These are phyloP conservation scores for Onygenales sp. DNA, from an alignment of 2,329 filamentous ascomycete genomes.

Conservation along the genomic window DNA sequence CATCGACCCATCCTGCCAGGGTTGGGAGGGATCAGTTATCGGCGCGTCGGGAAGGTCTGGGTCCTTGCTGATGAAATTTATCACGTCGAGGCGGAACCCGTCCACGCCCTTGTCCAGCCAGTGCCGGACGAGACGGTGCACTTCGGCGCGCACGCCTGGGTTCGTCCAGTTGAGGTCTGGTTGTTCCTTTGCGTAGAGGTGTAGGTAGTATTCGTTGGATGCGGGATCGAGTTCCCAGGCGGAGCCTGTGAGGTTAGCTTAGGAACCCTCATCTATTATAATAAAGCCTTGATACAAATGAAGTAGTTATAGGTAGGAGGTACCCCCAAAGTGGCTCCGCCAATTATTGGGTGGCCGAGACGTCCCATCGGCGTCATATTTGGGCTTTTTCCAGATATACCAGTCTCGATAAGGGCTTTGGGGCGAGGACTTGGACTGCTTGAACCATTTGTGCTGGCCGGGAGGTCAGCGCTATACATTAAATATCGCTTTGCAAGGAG, in stretches of 20 bases:
- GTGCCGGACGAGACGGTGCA: constrained; percentile 66
- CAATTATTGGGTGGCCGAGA: constrained; percentile 53
- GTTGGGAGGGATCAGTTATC: constrained; percentile 18
- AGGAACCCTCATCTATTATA: constrained; percentile 47
- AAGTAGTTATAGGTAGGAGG: constrained; percentile 17
- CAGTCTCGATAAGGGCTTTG: constrained; percentile 49
- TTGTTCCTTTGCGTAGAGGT: constrained; percentile 65
- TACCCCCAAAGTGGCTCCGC: constrained; percentile 29
- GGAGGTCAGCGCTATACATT: constrained; percentile 1
- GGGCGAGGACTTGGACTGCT: constrained; percentile 48
- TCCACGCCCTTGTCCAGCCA: constrained; percentile 68
- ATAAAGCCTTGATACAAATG: constrained; percentile 41
- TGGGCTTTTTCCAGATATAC: constrained; percentile 57
- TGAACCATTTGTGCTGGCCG: constrained; percentile 55
- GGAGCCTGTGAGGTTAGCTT: constrained; percentile 18
- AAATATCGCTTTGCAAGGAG: not conserved
- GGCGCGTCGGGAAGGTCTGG: constrained; percentile 42
- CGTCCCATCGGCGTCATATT: constrained; percentile 44
- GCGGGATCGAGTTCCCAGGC: constrained; percentile 55
- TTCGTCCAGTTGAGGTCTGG: constrained; percentile 85
- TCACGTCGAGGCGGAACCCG: constrained; percentile 66
- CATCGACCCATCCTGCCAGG: constrained; percentile 27
- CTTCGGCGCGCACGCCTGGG: constrained; percentile 54
- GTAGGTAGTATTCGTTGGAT: constrained; percentile 68
- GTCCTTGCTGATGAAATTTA: constrained; percentile 63